These are phyloP conservation scores for Tardiomyces digboiensis DNA, from an alignment of 1,139 yeast species.

Conservation along the genomic window DNA sequence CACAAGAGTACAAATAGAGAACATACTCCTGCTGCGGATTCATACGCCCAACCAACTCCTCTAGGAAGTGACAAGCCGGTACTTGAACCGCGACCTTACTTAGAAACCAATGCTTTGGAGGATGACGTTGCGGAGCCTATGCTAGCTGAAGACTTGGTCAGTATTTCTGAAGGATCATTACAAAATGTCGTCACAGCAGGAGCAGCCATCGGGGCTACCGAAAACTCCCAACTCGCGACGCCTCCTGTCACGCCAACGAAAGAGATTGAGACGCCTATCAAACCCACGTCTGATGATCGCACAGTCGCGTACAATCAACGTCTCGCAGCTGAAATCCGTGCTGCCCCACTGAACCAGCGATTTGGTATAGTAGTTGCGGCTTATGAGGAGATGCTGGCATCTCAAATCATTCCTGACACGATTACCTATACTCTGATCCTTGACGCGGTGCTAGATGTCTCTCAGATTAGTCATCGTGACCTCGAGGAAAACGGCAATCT, in stretches of 20 bases:
- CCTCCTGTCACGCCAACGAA: neutral
- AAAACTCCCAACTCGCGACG: neutral
- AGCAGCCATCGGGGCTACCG: neutral
- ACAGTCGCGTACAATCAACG: neutral
- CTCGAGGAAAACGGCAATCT: constrained; percentile 1
- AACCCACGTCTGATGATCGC: neutral
- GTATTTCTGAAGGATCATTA: too few relatives aligned
- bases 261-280: neutral
- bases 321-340: neutral
- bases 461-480: constrained; percentile 8
- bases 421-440: constrained; percentile 24
- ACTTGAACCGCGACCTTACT: too few relatives aligned
- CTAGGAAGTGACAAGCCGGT: too few relatives aligned
- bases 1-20: too few relatives aligned
- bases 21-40: too few relatives aligned
- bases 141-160: neutral
- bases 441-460: constrained; percentile 16
- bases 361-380: constrained; percentile 4
- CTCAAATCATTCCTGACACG: constrained; percentile 17
- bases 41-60: too few relatives aligned
- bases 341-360: neutral
- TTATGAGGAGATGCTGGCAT: constrained; percentile 22
- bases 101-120: neutral
- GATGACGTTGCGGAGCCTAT: neutral
- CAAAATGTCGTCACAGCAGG: neutral